These are phyloP conservation scores for Reutealis trisperma DNA, from an alignment of 345 rosid species.

Conservation along the genomic window DNA sequence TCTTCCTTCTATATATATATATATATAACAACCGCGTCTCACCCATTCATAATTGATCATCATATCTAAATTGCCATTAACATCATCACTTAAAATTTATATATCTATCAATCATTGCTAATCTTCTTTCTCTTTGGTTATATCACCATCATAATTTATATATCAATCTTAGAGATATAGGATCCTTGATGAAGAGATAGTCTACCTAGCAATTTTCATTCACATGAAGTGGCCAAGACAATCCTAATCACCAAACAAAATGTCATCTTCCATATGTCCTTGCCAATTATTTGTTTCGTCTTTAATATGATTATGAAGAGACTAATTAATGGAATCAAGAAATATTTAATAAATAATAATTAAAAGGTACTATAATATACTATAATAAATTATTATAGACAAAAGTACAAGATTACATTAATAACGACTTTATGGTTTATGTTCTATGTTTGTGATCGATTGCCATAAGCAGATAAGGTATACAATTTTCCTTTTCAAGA, in stretches of 20 bases:
- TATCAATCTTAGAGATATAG: background rate
- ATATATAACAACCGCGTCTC: no score
- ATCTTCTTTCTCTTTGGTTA: background rate
- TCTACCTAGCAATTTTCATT: slow-evolving; percentile 5
- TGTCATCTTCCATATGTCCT: slow-evolving; percentile 6
- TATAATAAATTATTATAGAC: background rate
- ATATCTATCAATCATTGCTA: no score
- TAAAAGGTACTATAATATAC: background rate
- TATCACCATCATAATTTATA: background rate
- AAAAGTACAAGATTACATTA: slow-evolving; percentile 8
- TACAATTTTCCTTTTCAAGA: background rate
- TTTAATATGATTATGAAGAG: background rate
- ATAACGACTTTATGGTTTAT: background rate
- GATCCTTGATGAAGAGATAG: background rate
- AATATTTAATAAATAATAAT: no score
- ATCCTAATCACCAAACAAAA: slow-evolving; percentile 4
- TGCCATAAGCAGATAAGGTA: background rate
- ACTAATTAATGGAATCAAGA: background rate
- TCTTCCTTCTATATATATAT: no score
- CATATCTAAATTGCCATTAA: no score
- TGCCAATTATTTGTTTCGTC: slow-evolving; percentile 8
- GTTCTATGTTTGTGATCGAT: background rate
- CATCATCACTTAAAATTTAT: no score
- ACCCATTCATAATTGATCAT: no score
- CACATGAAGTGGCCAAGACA: slow-evolving; percentile 11